These are phyloP conservation scores for Eimeria sp. DNA, from an alignment of 169 alveolate species.

Conservation along the genomic window DNA sequence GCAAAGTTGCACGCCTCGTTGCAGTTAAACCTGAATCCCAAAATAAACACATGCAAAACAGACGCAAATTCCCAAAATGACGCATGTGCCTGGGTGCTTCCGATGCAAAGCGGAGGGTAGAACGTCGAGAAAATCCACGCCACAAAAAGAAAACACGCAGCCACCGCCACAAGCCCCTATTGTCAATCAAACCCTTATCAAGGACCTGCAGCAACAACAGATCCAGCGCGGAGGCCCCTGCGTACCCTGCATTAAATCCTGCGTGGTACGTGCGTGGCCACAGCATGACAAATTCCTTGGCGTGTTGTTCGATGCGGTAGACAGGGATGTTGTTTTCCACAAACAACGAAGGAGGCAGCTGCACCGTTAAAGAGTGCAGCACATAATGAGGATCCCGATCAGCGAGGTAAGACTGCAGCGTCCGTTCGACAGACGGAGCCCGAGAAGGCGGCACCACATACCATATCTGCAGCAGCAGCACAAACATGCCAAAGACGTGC, in stretches of 20 bases:
- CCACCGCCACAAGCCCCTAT: background rate
- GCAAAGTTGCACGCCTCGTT: constrained; percentile 98
- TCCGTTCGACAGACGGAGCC: constrained; percentile 92
- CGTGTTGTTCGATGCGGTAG: constrained; percentile 91
- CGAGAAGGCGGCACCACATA: constrained; percentile 94
- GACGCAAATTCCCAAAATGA: background rate
- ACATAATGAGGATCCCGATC: constrained; percentile 88
- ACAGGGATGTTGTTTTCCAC: constrained; percentile 91
- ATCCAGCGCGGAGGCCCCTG: background rate
- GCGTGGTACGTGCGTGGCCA: constrained; percentile 96
- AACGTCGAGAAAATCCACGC: background rate
- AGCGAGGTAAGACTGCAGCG: constrained; percentile 86
- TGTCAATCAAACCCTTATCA: too few relatives aligned
- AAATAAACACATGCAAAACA: background rate
- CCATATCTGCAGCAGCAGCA: constrained; percentile 90
- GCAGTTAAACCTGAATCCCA: constrained; percentile 90
- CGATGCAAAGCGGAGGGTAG: background rate
- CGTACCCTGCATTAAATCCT: constrained; percentile 95
- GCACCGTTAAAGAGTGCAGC: constrained; percentile 90
- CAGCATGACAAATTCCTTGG: constrained; percentile 95
- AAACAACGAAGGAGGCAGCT: constrained; percentile 94
- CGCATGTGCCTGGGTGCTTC: background rate
- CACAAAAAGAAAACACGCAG: background rate
- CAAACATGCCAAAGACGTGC: background rate
- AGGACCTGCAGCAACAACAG: background rate